Conservation (phyloP, 805 yeast genomes). For the Lipomyces lipofer region DNA sequence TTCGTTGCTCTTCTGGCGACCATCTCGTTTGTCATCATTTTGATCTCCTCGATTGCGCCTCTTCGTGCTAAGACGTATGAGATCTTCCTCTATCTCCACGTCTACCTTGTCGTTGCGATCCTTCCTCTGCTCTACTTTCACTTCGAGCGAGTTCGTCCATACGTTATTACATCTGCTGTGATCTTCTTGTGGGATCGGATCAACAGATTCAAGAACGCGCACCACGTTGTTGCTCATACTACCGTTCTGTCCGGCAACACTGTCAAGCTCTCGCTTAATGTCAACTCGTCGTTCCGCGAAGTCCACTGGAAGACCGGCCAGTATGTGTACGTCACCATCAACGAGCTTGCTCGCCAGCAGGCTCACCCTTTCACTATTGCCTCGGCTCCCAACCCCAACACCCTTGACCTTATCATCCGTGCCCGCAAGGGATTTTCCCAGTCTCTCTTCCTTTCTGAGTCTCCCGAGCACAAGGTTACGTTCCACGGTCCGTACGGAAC, state of each 20-base stretch:
- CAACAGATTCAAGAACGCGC: slow-evolving; percentile 29
- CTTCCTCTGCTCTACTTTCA: slow-evolving; percentile 32
- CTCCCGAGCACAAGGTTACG: slow-evolving; percentile 31
- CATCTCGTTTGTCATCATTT: slow-evolving; percentile 25
- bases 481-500: slow-evolving; percentile 32
- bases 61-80: slow-evolving; percentile 31
- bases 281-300: slow-evolving; percentile 29
- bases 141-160: slow-evolving; percentile 32
- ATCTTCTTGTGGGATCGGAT: slow-evolving; percentile 31
- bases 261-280: slow-evolving; percentile 29
- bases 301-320: slow-evolving; percentile 33
- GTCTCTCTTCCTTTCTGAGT: slow-evolving; percentile 29
- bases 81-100: slow-evolving; percentile 30
- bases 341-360: slow-evolving; percentile 29
- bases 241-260: slow-evolving; percentile 31
- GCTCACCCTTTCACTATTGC: slow-evolving; percentile 33
- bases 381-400: slow-evolving; percentile 31
- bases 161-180: slow-evolving; percentile 31
- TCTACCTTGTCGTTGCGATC: slow-evolving; percentile 30
- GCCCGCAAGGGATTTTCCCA: slow-evolving; percentile 39
- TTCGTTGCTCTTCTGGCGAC: slow-evolving; percentile 29
- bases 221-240: slow-evolving; percentile 27
- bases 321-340: slow-evolving; percentile 28
- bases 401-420: slow-evolving; percentile 36
- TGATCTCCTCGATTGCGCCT: slow-evolving; percentile 30